Evolutionary conservation across 2,329 filamentous ascomycete species (phyloP), one percentile per base, ranked within the genome.

Genomic region (Xylariales sp.): DNA sequence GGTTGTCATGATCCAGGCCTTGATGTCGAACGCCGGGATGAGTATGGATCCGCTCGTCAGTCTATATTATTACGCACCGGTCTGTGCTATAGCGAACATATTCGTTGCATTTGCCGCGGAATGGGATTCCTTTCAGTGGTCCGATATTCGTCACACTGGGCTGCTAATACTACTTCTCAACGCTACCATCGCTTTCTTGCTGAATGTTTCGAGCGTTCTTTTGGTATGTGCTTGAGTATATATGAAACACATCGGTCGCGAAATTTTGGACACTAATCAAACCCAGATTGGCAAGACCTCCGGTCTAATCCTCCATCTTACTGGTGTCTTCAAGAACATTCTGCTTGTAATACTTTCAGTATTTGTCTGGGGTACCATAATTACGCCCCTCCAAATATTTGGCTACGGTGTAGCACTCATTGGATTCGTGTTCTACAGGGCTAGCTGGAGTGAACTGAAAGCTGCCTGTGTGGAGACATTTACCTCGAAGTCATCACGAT

Each of bases 11-110:
- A 86, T 93, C 40, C 84, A 94, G 66, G 80, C 84, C 43, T 72
- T 95, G 51, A 77, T 95, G 36, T 86, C 81, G 56, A 81, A 75
- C 23, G 75, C 84, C 35, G 85, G 88, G 30, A 61, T 85, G 67
- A 88, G 87, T 70, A 93, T 94, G 88, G 86, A 93, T 55, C 87
- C 88, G 24, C 74, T 95, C 24, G 87, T 93, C 44, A 88, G 85
- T 21, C 75, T 94, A 16, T 94, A 94, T 73, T 94, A 94, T 70
- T 94, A 88, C 57, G 88, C 88, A 1, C 88, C 88, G 5, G 81
- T 88, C 33, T 94, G 88, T 63, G 85, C 86, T 33, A 63, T 83
- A 52, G 88, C 89, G 81, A 94, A 94, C 65, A 69, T 83, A 40
- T 50, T 83, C 25, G 78, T 88, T 23, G 45, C 47, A 16, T 39